These are phyloP conservation scores for Trichoderma virens DNA, from an alignment of 495 filamentous ascomycete genomes.

Conservation along the genomic window DNA sequence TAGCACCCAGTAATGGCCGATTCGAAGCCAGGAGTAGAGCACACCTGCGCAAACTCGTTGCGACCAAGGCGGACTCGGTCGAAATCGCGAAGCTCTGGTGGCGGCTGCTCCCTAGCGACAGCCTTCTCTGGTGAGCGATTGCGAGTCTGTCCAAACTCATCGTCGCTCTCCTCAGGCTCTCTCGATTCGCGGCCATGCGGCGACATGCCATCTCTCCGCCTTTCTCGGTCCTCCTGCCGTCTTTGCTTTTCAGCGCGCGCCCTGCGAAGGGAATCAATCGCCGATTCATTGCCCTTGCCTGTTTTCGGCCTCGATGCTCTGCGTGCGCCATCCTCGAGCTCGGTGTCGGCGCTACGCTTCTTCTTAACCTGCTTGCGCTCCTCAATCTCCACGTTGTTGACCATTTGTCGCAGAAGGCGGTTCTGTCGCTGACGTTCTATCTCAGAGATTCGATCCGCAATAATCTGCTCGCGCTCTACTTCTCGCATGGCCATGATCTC, in stretches of 20 bases:
- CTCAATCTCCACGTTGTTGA: constrained; percentile 58
- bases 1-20: constrained; percentile 71
- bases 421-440: constrained; percentile 75
- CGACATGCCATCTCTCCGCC: constrained; percentile 40
- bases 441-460: constrained; percentile 80
- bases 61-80: constrained; percentile 76
- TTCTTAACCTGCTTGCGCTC: constrained; percentile 41
- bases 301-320: constrained; percentile 81
- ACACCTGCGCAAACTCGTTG: constrained; percentile 71
- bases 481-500: constrained; percentile 83
- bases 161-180: constrained; percentile 66
- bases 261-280: constrained; percentile 75
- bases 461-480: constrained; percentile 78
- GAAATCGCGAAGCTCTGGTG: constrained; percentile 68
- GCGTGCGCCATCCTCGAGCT: constrained; percentile 61
- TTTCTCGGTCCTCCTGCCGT: constrained; percentile 59
- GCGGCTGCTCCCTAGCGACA: constrained; percentile 34
- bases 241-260: constrained; percentile 77
- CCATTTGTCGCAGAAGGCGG: constrained; percentile 69
- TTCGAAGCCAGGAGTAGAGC: constrained; percentile 85
- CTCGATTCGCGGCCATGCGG: constrained; percentile 34
- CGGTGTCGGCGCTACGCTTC: constrained; percentile 72
- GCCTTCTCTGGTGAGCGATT: constrained; percentile 36
- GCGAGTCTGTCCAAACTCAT: constrained; percentile 49
- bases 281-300: constrained; percentile 59